Conservation (phyloP, 1,284 basidiomycete species). For the Trametes pubescens region DNA sequence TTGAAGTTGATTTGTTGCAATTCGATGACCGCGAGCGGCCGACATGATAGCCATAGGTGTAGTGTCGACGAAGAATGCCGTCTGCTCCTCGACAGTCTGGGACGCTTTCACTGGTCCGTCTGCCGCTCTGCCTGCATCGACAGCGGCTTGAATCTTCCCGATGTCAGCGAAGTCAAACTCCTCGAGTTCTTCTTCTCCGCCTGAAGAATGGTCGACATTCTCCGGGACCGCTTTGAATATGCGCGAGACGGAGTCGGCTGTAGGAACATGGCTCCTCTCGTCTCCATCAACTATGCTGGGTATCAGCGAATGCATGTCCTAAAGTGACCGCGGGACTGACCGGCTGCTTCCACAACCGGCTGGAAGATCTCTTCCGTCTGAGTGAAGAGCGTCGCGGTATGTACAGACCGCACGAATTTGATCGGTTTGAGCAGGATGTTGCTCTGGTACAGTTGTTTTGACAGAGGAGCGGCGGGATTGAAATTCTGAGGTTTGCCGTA, state of each 20-base stretch:
- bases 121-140: slow-evolving; percentile 42
- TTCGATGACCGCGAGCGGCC: background rate
- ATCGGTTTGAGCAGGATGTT: slow-evolving; percentile 71
- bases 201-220: slow-evolving; percentile 32
- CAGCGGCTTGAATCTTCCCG: slow-evolving; percentile 50
- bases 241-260: slow-evolving; percentile 65
- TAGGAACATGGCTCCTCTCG: slow-evolving; percentile 65
- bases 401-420: slow-evolving; percentile 67
- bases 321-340: slow-evolving; percentile 43
- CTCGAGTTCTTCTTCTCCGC: slow-evolving; percentile 55
- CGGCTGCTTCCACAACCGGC: slow-evolving; percentile 58
- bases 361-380: slow-evolving; percentile 73
- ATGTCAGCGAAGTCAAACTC: slow-evolving; percentile 74
- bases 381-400: slow-evolving; percentile 66
- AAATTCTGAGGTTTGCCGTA: slow-evolving; percentile 40
- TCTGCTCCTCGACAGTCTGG: slow-evolving; percentile 46
- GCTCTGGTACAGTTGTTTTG: slow-evolving; percentile 61
- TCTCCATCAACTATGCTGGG: slow-evolving; percentile 33
- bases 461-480: slow-evolving; percentile 55
- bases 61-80: slow-evolving; percentile 45
- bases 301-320: slow-evolving; percentile 2
- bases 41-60: slow-evolving; percentile 31
- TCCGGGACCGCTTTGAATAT: slow-evolving; percentile 56
- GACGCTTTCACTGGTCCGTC: slow-evolving; percentile 24
- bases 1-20: slow-evolving; percentile 28